Percentiles rank a stretch among this genome's conserved stretches.
Evolutionary conservation across 495 filamentous ascomycete species (phyloP).

Genomic region (Penicillium salamii): DNA sequence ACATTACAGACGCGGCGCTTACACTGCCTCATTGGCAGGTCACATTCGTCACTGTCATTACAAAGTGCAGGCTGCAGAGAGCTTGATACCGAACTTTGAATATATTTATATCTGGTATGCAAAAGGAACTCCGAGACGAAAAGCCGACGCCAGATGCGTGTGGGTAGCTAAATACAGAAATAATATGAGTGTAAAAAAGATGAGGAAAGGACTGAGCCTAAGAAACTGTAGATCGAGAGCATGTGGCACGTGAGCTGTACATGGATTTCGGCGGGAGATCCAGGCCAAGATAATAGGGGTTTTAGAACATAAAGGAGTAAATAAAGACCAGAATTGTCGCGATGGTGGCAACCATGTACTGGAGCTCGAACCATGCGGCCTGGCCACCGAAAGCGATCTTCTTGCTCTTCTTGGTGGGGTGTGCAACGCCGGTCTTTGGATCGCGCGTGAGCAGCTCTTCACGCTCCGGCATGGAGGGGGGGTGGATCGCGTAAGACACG

Average conservation of each 20-base stretch:
- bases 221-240: not conserved
- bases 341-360: slow-evolving; percentile 36
- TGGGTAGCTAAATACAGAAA: not conserved
- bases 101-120: not conserved
- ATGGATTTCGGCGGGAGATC: not conserved
- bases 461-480: slow-evolving; percentile 40
- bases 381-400: slow-evolving; percentile 41
- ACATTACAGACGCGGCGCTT: not conserved
- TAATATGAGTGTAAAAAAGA: not conserved
- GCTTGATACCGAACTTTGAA: not conserved
- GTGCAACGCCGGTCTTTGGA: slow-evolving; percentile 43
- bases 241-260: slow-evolving; percentile 9
- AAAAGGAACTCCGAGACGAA: not conserved
- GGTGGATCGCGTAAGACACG: slow-evolving; percentile 42
- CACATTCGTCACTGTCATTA: too few species aligned
- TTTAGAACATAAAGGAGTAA: slow-evolving; percentile 37
- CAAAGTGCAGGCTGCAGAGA: too few species aligned
- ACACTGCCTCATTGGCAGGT: not conserved
- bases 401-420: slow-evolving; percentile 41
- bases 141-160: not conserved
- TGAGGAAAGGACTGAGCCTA: not conserved
- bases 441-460: slow-evolving; percentile 42
- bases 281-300: not conserved
- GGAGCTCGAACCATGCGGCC: slow-evolving; percentile 42
- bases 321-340: slow-evolving; percentile 40